Conservation (phyloP, 345 rosid species). For the Salix caprea region DNA sequence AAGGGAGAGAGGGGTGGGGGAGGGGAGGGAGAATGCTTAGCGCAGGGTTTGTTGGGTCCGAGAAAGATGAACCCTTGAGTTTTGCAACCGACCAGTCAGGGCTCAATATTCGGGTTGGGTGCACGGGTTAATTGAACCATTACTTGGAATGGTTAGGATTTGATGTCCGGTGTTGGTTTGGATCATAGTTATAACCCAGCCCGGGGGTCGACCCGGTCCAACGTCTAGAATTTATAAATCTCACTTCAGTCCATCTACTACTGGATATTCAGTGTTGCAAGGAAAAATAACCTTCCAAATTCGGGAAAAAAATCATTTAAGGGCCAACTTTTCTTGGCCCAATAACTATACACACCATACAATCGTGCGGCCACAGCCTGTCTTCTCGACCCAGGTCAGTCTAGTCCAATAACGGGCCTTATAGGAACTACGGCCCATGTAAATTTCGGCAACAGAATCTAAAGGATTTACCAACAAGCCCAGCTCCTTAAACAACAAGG, state of each 20-base stretch:
- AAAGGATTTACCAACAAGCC: background rate
- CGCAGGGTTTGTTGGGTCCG: background rate
- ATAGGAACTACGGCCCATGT: background rate
- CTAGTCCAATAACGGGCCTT: background rate
- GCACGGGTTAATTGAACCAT: too few relatives aligned
- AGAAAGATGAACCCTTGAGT: too few relatives aligned
- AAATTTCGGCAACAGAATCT: background rate
- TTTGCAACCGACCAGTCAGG: too few relatives aligned
- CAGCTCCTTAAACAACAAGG: background rate
- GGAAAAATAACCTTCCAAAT: background rate
- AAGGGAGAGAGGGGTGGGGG: background rate
- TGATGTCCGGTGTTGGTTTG: too few relatives aligned
- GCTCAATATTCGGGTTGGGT: too few relatives aligned
- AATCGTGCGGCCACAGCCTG: background rate
- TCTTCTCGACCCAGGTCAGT: background rate
- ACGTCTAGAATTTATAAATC: background rate
- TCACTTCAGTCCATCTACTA: background rate
- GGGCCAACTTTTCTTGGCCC: background rate
- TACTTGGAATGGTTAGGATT: too few relatives aligned
- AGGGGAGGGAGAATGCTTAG: background rate
- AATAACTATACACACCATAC: background rate
- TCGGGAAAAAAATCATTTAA: background rate
- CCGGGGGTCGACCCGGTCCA: too few relatives aligned
- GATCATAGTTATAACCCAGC: too few relatives aligned
- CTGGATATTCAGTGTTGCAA: background rate